These are phyloP conservation scores for Allomyces arbusculus DNA, from an alignment of 192 early-diverging fungal species.

Conservation along the genomic window DNA sequence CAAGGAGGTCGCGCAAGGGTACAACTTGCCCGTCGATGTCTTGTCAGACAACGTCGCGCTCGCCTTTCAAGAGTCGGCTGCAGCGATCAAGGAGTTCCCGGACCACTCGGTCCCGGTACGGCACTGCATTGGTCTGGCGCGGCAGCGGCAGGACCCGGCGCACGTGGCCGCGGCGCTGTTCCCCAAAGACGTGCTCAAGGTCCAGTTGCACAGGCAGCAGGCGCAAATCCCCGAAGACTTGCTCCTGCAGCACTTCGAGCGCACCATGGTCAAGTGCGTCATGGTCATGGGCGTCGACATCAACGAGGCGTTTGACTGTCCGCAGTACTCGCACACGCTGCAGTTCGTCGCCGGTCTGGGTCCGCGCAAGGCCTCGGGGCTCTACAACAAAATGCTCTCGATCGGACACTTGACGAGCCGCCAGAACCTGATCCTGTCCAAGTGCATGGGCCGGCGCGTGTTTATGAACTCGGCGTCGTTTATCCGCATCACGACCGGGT, in stretches of 20 bases:
- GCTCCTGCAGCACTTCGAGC: slow-evolving; percentile 47
- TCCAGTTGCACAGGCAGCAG: slow-evolving; percentile 61
- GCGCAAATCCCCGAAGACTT: slow-evolving; percentile 42
- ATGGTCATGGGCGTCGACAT: slow-evolving; percentile 75
- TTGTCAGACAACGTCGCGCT: slow-evolving; percentile 77
- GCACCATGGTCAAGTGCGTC: slow-evolving; percentile 71
- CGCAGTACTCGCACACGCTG: slow-evolving; percentile 48
- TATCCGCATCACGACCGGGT: slow-evolving; percentile 49
- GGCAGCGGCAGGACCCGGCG: slow-evolving; percentile 65
- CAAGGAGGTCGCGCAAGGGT: slow-evolving; percentile 20
- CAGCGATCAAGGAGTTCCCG: slow-evolving; percentile 47
- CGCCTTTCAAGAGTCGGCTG: slow-evolving; percentile 58
- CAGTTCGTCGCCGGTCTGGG: slow-evolving; percentile 86
- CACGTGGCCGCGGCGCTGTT: slow-evolving; percentile 61
- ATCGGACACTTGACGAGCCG: slow-evolving; percentile 12
- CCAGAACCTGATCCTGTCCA: slow-evolving; percentile 41
- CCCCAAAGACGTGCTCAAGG: slow-evolving; percentile 26
- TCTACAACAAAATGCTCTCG: slow-evolving; percentile 40
- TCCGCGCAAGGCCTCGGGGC: slow-evolving; percentile 67
- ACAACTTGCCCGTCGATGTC: slow-evolving; percentile 34
- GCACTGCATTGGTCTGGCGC: slow-evolving; percentile 69
- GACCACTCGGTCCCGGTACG: slow-evolving; percentile 45
- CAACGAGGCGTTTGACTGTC: slow-evolving; percentile 44
- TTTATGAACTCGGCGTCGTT: slow-evolving; percentile 91
- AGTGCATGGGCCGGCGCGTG: slow-evolving; percentile 43